A percentile compares a stretch with the other conserved stretches of the same genome.
These are phyloP conservation scores for Oryza nivara DNA, from an alignment of 176 grass and related monocot species.

Conservation along the genomic window DNA sequence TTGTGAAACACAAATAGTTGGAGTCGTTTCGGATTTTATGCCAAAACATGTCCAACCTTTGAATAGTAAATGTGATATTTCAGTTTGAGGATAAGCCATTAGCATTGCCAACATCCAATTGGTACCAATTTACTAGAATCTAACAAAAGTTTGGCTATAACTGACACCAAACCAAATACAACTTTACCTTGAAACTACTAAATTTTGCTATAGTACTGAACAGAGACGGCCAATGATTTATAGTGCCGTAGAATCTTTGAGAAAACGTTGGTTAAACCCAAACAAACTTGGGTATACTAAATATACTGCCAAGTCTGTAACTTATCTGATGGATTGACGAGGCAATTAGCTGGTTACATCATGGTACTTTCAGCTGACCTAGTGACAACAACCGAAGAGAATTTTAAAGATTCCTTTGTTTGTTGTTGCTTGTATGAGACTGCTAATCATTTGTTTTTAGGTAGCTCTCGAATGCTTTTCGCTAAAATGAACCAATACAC, in stretches of 20 bases:
- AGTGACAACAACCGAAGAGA: background rate
- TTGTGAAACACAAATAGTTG: too few relatives aligned
- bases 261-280: background rate
- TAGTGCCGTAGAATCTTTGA: background rate
- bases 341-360: background rate
- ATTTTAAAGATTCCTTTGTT: background rate
- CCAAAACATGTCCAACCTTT: too few relatives aligned
- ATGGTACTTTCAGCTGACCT: background rate
- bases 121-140: too few relatives aligned
- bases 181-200: too few relatives aligned
- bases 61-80: too few relatives aligned
- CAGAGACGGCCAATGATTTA: too few relatives aligned
- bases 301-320: background rate
- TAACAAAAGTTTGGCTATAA: too few relatives aligned
- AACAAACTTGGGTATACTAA: background rate
- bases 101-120: too few relatives aligned
- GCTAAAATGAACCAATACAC: background rate
- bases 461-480: background rate
- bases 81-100: too few relatives aligned
- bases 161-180: too few relatives aligned
- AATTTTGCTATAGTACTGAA: too few relatives aligned
- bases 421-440: background rate
- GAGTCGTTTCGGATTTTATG: too few relatives aligned
- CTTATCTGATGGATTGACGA: background rate
- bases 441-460: background rate